phyloP scores from a whole-genome alignment of 2,329 filamentous ascomycete genomes.

The Dactylellina parvicollis region DNA sequence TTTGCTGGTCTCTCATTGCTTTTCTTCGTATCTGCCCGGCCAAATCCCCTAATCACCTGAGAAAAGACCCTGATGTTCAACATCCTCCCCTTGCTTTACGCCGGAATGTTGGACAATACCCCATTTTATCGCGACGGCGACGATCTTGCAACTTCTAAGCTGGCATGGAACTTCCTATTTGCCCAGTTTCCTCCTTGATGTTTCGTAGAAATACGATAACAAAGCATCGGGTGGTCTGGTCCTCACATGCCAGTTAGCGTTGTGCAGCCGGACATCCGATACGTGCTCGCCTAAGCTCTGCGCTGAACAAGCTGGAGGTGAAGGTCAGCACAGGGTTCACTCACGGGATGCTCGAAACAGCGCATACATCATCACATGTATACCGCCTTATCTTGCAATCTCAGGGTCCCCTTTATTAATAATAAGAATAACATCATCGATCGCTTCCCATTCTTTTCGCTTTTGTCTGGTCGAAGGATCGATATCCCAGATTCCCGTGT shows the following conservation, averaged over 20 bases:
- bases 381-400: constrained; percentile 36
- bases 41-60: constrained; percentile 24
- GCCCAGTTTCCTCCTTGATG: constrained; percentile 20
- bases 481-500: constrained; percentile 15
- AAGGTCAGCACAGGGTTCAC: constrained; percentile 46
- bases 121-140: constrained; percentile 20
- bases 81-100: constrained; percentile 15
- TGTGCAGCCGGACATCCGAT: constrained; percentile 28
- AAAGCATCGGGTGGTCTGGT: neutral
- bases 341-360: constrained; percentile 54
- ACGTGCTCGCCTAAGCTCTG: constrained; percentile 30
- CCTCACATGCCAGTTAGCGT: constrained; percentile 35
- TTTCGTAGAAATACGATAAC: constrained; percentile 30
- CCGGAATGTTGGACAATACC: constrained; percentile 35
- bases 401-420: constrained; percentile 2
- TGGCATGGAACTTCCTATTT: constrained; percentile 39
- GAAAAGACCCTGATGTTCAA: constrained; percentile 4
- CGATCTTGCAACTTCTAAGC: constrained; percentile 10
- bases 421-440: constrained; percentile 8
- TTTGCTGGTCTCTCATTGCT: constrained; percentile 25
- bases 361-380: constrained; percentile 51
- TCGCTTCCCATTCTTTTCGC: constrained; percentile 20
- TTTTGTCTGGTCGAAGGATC: constrained; percentile 23
- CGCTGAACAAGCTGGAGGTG: constrained; percentile 18
- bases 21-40: constrained; percentile 48